phyloP scores from a whole-genome alignment of 352 stramenopile species.

The Aphanomyces stellatus region DNA sequence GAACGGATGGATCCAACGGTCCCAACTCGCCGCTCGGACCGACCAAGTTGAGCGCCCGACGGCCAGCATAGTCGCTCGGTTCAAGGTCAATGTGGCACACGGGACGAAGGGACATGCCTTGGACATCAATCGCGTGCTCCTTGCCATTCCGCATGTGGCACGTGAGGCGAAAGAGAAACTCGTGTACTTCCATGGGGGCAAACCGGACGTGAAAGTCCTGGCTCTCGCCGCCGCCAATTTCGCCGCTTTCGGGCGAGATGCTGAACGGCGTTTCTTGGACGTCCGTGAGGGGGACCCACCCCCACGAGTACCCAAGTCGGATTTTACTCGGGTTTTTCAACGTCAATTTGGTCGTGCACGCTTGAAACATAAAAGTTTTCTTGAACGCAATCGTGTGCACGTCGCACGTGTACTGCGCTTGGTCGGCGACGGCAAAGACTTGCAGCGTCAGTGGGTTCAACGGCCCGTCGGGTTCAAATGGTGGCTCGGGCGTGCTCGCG shows the following conservation, averaged over 20 bases:
- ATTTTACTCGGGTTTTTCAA: constrained; percentile 73
- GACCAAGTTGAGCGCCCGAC: constrained; percentile 46
- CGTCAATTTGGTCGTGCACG: constrained; percentile 59
- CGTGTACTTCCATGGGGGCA: constrained; percentile 85
- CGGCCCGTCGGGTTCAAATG: constrained; percentile 32
- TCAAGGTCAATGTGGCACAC: constrained; percentile 92
- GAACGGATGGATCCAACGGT: constrained; percentile 76
- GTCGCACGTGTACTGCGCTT: constrained; percentile 49
- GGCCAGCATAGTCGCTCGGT: constrained; percentile 79
- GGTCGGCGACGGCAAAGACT: constrained; percentile 63
- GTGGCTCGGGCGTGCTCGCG: constrained; percentile 30
- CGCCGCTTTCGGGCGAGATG: constrained; percentile 53
- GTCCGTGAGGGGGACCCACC: constrained; percentile 22
- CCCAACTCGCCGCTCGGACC: constrained; percentile 79
- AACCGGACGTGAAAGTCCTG: constrained; percentile 84
- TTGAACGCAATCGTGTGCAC: constrained; percentile 55
- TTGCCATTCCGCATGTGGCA: constrained; percentile 33
- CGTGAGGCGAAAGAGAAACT: constrained; percentile 64
- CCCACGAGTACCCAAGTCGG: constrained; percentile 44
- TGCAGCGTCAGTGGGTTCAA: constrained; percentile 34
- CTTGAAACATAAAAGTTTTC: constrained; percentile 82
- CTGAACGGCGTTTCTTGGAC: constrained; percentile 76
- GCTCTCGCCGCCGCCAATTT: constrained; percentile 42
- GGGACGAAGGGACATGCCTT: constrained; percentile 70
- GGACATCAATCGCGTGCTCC: constrained; percentile 45